These are phyloP conservation scores for Aspergillus bertholletiae DNA, from an alignment of 495 filamentous ascomycete species.

Conservation along the genomic window DNA sequence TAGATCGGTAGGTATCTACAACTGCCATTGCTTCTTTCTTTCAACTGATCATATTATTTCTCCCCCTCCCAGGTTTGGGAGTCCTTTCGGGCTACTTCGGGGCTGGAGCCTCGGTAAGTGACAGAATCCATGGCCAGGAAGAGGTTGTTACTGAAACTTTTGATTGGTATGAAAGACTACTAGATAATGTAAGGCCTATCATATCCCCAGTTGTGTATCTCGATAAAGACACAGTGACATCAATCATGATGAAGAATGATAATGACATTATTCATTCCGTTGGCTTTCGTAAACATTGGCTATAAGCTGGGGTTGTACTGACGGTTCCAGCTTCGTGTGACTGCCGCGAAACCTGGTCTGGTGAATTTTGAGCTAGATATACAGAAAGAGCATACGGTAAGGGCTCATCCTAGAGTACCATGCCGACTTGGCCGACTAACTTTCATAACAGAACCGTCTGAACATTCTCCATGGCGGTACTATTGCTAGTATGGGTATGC, in stretches of 20 bases:
- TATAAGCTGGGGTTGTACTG: slow-evolving; percentile 3
- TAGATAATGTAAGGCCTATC: slow-evolving; percentile 33
- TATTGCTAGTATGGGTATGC: slow-evolving; percentile 81
- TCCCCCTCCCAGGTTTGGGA: slow-evolving; percentile 60
- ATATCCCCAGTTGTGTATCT: background rate
- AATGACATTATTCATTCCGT: background rate
- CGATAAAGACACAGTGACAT: too few relatives aligned
- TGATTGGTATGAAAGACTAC: slow-evolving; percentile 23
- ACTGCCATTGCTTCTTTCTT: too few relatives aligned
- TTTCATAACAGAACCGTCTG: slow-evolving; percentile 67
- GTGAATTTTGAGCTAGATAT: slow-evolving; percentile 89
- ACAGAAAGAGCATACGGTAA: slow-evolving; percentile 81
- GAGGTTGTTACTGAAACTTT: background rate
- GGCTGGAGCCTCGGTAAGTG: slow-evolving; percentile 78
- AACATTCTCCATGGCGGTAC: slow-evolving; percentile 92
- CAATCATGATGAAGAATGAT: too few relatives aligned
- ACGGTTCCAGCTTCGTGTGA: slow-evolving; percentile 64
- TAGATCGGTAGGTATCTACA: slow-evolving; percentile 46
- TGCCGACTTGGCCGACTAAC: background rate
- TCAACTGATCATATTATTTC: background rate
- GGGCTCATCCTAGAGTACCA: background rate
- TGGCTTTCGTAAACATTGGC: background rate
- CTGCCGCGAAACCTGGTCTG: slow-evolving; percentile 66
- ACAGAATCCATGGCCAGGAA: background rate
- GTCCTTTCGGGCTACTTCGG: slow-evolving; percentile 79